Percentiles rank a stretch among this genome's conserved stretches.
These are phyloP conservation scores for Halteria grandinella DNA, from an alignment of 73 alveolate genomes.

Conservation along the genomic window DNA sequence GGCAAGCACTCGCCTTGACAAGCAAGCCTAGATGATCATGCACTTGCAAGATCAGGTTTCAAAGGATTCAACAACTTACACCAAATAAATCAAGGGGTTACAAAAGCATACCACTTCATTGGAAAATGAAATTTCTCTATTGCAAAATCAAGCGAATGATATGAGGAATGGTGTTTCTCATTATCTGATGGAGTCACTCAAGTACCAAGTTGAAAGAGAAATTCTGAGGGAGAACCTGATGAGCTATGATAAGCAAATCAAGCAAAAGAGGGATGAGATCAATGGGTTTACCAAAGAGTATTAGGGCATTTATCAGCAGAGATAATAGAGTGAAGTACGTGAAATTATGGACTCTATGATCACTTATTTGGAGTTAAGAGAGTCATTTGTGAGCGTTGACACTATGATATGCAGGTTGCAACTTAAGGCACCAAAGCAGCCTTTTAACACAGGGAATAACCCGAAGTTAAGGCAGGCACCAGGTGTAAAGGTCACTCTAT, in stretches of 20 bases:
- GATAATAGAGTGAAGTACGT: background rate
- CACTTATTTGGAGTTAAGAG: background rate
- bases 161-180: background rate
- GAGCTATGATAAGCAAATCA: background rate
- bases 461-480: too few species aligned
- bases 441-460: too few species aligned
- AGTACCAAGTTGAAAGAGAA: constrained; percentile 14
- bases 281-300: background rate
- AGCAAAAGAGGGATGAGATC: background rate
- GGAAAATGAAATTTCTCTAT: background rate
- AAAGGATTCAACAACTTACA: too few species aligned
- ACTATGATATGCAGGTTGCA: too few species aligned
- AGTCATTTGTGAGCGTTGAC: too few species aligned
- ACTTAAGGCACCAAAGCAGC: too few species aligned
- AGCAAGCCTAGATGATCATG: too few species aligned
- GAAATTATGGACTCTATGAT: background rate
- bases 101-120: background rate
- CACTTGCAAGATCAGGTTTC: too few species aligned
- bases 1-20: too few species aligned
- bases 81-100: too few species aligned
- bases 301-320: background rate
- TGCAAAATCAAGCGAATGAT: background rate
- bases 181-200: constrained; percentile 1
- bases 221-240: background rate
- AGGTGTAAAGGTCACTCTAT: too few species aligned